A percentile compares a stretch with the other conserved stretches of the same genome.
phyloP scores from a whole-genome alignment of 139 green algal species.

The Deuterostichococcus epilithicus region DNA sequence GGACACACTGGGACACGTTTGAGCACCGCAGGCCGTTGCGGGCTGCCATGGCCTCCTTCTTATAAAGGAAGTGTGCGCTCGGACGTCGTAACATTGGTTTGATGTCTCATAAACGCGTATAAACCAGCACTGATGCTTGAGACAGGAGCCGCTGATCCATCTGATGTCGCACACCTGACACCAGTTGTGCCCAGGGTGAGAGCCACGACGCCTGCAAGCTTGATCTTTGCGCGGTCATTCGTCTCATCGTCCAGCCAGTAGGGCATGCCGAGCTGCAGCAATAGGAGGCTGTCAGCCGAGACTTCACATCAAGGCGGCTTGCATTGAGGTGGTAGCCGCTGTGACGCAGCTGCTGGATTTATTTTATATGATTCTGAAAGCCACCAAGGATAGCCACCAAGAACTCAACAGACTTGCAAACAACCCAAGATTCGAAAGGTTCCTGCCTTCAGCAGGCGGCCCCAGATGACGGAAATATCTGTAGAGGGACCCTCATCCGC shows the following conservation, averaged over 20 bases:
- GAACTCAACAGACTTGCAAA: background rate
- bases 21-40: no score
- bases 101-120: no score
- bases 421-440: background rate
- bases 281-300: background rate
- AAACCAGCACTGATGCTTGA: no score
- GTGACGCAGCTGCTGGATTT: background rate
- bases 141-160: no score
- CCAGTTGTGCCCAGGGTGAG: conserved; percentile 93
- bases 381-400: background rate
- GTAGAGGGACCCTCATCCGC: conserved; percentile 61
- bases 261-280: conserved; percentile 66
- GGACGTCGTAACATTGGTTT: no score
- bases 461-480: conserved; percentile 62
- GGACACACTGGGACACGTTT: no score
- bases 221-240: conserved; percentile 46
- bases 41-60: no score
- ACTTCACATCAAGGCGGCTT: no score
- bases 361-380: background rate
- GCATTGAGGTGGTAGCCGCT: background rate
- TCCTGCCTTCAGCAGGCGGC: conserved; percentile 47
- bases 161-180: conserved; percentile 59
- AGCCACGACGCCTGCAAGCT: conserved; percentile 79
- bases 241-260: conserved; percentile 75
- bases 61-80: no score